Base-by-base conservation (phyloP, 2,329 filamentous ascomycete species). In the Fusarium falciforme region DNA sequence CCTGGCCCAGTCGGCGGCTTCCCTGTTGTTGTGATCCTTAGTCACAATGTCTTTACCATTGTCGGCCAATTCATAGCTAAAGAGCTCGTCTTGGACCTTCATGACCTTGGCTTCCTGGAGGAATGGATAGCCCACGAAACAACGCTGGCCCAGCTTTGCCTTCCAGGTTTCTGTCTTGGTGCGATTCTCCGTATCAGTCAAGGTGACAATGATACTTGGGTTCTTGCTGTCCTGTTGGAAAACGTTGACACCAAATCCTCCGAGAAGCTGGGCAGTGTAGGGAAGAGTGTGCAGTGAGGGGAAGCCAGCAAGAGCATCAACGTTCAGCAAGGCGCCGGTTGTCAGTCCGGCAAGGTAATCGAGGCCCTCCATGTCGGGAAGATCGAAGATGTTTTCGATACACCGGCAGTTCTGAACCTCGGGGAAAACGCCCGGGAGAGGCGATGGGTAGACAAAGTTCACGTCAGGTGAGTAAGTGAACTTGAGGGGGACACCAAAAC, bases 211-310 rank as follows among this genome's bases (percentile, higher is more conserved):
- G 91, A 98, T 95, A 82, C 96, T 99, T 82, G 98, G 95, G 79
- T 98, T 98, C 59, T 94, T 92, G 81, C 95, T 98, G 76, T 98
- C 96, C 77, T 96, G 92, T 80, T 98, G 95, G 85, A 99, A 99
- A 36, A 99, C 94, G 72, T 92, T 96, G 70, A 99, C 94, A 3
- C 95, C 95, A 75, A 97, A 97, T 10, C 92, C 94, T 57, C 84
- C 81, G 10, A 85, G 79, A 22, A 98, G 87, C 66, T 91, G 89
- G 3, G 94, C 96, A 69, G 91, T 92, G 81, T 96, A 95, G 0
- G 94, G 93, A 44, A 99, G 85, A 2, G 93, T 96, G 74, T 95
- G 93, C 78, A 99, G 84, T 73, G 93, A 96, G 7, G 96, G 96
- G 82, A 99, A 99, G 5, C 96, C 96, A 66, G 96, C 96, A 71